These are phyloP conservation scores for Cucurbita maxima DNA, from an alignment of 306 rosid genomes.

Conservation along the genomic window DNA sequence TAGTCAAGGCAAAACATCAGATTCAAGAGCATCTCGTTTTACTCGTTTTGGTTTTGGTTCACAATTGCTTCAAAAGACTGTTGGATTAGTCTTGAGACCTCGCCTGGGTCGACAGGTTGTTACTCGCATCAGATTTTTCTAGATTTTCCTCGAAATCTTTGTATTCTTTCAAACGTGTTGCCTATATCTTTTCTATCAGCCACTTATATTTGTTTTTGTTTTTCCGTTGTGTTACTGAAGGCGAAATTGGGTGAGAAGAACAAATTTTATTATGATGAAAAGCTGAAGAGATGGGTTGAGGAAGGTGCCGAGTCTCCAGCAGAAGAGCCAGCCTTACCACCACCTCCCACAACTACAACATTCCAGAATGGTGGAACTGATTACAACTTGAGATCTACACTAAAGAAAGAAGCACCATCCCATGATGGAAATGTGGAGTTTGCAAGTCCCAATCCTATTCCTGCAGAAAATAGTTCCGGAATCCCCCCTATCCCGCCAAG, in stretches of 20 bases:
- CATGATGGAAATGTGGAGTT: constrained; percentile 20
- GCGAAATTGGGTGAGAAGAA: constrained; percentile 82
- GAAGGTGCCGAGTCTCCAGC: constrained; percentile 67
- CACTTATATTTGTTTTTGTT: background rate
- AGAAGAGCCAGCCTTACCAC: constrained; percentile 61
- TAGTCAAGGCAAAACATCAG: constrained; percentile 41
- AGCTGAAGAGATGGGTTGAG: constrained; percentile 86
- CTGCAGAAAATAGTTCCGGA: constrained; percentile 42
- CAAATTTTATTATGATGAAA: constrained; percentile 81
- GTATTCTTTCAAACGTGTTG: background rate
- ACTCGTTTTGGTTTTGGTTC: constrained; percentile 73
- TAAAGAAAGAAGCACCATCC: constrained; percentile 39
- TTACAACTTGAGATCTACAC: constrained; percentile 56
- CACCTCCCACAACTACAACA: constrained; percentile 59
- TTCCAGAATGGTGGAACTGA: constrained; percentile 60
- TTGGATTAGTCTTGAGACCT: constrained; percentile 64
- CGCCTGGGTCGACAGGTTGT: constrained; percentile 62
- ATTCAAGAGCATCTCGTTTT: constrained; percentile 52
- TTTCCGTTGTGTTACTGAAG: constrained; percentile 20
- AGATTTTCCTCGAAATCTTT: background rate
- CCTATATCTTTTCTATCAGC: background rate
- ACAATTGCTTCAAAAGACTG: constrained; percentile 57
- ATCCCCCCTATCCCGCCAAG: constrained; percentile 70
- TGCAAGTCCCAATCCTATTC: constrained; percentile 24
- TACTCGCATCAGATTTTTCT: background rate